These are phyloP conservation scores for Xylaria curta DNA, from an alignment of 495 filamentous ascomycete genomes.

Conservation along the genomic window DNA sequence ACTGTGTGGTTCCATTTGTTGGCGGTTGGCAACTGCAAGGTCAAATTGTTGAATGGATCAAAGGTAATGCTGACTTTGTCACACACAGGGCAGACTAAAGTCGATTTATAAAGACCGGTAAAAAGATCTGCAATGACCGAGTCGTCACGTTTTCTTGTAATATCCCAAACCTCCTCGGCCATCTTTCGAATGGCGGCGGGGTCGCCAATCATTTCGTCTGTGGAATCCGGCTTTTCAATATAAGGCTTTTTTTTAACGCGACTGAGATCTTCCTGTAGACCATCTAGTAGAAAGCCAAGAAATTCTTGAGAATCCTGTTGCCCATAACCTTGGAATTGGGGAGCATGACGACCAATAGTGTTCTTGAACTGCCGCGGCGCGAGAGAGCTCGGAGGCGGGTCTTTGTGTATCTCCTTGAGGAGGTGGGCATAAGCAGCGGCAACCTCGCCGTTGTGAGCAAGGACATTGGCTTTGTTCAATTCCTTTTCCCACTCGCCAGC, in stretches of 20 bases:
- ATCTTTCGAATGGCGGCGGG: constrained; percentile 77
- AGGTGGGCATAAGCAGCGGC: constrained; percentile 80
- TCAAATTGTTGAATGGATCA: constrained; percentile 95
- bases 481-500: constrained; percentile 74
- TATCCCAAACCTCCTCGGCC: constrained; percentile 85
- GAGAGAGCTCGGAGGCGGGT: constrained; percentile 65
- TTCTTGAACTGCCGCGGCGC: constrained; percentile 79
- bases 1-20: constrained; percentile 75
- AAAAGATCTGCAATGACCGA: constrained; percentile 95
- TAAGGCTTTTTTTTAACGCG: constrained; percentile 95
- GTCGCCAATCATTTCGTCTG: constrained; percentile 92
- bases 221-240: constrained; percentile 96
- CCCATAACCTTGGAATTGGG: constrained; percentile 89
- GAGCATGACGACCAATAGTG: constrained; percentile 77
- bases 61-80: constrained; percentile 98
- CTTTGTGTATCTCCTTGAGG: constrained; percentile 73
- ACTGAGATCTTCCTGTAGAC: constrained; percentile 92
- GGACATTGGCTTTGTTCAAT: constrained; percentile 80
- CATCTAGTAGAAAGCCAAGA: constrained; percentile 93
- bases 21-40: constrained; percentile 86
- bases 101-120: constrained; percentile 97
- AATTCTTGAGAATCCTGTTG: constrained; percentile 99
- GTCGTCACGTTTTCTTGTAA: constrained; percentile 91
- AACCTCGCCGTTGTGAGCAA: constrained; percentile 82
- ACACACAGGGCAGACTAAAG: constrained; percentile 87